Evolutionary conservation across 2,329 filamentous ascomycete species (phyloP).

Genomic region (Penicillium corylophilum): DNA sequence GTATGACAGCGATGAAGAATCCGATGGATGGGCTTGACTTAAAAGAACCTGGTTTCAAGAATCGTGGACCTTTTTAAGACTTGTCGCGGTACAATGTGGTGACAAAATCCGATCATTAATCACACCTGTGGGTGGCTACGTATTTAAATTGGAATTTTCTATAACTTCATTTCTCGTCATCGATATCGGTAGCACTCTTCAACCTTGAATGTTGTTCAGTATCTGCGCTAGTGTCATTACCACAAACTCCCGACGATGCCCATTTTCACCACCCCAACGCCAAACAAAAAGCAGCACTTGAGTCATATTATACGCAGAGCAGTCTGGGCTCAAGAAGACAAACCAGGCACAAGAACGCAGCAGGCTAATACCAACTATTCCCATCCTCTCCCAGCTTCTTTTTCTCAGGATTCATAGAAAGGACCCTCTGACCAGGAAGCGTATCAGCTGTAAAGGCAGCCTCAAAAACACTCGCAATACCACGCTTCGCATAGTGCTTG

Average conservation of each 20-base stretch:
- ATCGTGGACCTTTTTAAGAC: too few relatives aligned
- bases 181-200: too few relatives aligned
- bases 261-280: background rate
- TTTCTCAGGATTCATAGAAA: slow-evolving; percentile 59
- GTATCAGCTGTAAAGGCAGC: slow-evolving; percentile 53
- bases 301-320: background rate
- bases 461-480: slow-evolving; percentile 61
- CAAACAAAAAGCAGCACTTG: background rate
- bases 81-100: too few relatives aligned
- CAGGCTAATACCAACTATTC: slow-evolving; percentile 58
- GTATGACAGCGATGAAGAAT: too few relatives aligned
- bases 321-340: background rate
- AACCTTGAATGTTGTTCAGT: too few relatives aligned
- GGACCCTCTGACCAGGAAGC: slow-evolving; percentile 57
- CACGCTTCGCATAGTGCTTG: slow-evolving; percentile 51
- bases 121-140: too few relatives aligned
- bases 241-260: background rate
- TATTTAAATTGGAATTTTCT: too few relatives aligned
- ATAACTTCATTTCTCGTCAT: too few relatives aligned
- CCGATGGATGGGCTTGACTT: too few relatives aligned
- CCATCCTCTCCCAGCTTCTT: slow-evolving; percentile 56
- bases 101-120: too few relatives aligned
- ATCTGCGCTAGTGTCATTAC: background rate
- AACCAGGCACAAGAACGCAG: background rate
- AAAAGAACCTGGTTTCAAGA: too few relatives aligned